A percentile compares a stretch with the other conserved stretches of the same genome.
Evolutionary conservation across 2,329 filamentous ascomycete species (phyloP).

Genomic region (Colletotrichum trifolii): DNA sequence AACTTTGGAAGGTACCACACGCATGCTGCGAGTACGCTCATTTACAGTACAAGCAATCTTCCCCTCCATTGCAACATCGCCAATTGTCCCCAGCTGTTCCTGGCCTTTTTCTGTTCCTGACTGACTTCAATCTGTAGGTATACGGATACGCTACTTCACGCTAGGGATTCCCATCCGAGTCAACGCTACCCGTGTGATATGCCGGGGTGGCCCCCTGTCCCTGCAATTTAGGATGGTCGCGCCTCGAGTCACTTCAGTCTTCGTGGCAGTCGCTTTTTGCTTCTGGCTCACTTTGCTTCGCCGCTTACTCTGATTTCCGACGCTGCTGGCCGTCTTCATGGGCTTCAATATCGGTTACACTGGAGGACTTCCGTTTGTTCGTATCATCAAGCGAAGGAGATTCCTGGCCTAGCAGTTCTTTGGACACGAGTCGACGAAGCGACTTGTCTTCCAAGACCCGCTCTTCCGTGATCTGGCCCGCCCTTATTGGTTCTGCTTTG

Average conservation of each 20-base stretch:
- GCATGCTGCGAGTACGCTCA: too few relatives aligned
- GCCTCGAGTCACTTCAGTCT: conserved; percentile 20
- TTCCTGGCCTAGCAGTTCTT: background rate
- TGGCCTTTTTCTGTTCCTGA: conserved; percentile 23
- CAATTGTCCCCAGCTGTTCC: background rate
- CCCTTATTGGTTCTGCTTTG: background rate
- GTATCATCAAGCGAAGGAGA: background rate
- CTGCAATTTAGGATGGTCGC: conserved; percentile 38
- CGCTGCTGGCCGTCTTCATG: too few relatives aligned
- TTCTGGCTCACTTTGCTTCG: background rate
- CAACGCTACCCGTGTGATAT: conserved; percentile 30
- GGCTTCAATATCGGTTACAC: background rate
- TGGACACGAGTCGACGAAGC: too few relatives aligned
- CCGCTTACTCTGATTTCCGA: too few relatives aligned
- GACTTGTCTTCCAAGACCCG: too few relatives aligned
- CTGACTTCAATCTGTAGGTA: conserved; percentile 6
- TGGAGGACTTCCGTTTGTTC: background rate
- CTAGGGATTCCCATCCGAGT: conserved; percentile 11
- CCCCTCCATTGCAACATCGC: too few relatives aligned
- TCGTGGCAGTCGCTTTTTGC: conserved; percentile 7
- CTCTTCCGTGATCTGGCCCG: too few relatives aligned
- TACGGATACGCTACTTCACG: too few relatives aligned
- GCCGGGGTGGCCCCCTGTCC: conserved; percentile 27
- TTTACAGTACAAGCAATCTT: too few relatives aligned
- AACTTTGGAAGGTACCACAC: background rate